phyloP scores from a whole-genome alignment of 2,329 filamentous ascomycete species.

The Aspergillus pseudonomiae region DNA sequence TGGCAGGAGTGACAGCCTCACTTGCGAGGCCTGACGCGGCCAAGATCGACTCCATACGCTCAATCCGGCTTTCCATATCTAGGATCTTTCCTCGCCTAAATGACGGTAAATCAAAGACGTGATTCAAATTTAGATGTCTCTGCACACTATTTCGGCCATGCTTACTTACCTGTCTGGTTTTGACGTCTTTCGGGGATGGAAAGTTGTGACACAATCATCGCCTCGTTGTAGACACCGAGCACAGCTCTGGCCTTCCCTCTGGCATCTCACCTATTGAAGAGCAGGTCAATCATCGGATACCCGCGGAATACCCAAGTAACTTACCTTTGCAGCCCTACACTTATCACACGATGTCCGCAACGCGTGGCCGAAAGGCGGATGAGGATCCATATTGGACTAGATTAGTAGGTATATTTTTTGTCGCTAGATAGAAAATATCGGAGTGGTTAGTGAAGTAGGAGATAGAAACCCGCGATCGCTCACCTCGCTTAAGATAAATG shows the following conservation, averaged over 20 bases:
- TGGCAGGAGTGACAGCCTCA: conserved; percentile 1
- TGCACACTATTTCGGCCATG: too few relatives aligned
- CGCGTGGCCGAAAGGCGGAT: not conserved
- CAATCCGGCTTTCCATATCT: conserved; percentile 3
- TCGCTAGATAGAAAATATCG: not conserved
- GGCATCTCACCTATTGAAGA: not conserved
- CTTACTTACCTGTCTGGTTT: conserved; percentile 1
- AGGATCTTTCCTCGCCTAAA: not conserved
- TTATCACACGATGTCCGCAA: conserved; percentile 2
- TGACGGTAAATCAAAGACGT: not conserved
- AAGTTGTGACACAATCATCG: conserved; percentile 2
- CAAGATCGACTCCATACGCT: conserved; percentile 2
- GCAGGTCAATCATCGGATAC: not conserved
- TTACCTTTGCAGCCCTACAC: conserved; percentile 2
- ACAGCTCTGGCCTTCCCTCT: not conserved
- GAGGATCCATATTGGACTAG: not conserved
- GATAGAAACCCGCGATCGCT: not conserved
- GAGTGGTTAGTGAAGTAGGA: not conserved
- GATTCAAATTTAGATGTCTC: not conserved
- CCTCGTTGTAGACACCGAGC: not conserved
- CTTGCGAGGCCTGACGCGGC: not conserved
- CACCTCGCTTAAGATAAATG: not conserved
- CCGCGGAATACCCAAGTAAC: not conserved
- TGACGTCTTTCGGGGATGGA: not conserved
- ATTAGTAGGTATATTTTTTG: not conserved